These are phyloP conservation scores for Cucurbita argyrosperma DNA, from an alignment of 306 rosid genomes.

Conservation along the genomic window DNA sequence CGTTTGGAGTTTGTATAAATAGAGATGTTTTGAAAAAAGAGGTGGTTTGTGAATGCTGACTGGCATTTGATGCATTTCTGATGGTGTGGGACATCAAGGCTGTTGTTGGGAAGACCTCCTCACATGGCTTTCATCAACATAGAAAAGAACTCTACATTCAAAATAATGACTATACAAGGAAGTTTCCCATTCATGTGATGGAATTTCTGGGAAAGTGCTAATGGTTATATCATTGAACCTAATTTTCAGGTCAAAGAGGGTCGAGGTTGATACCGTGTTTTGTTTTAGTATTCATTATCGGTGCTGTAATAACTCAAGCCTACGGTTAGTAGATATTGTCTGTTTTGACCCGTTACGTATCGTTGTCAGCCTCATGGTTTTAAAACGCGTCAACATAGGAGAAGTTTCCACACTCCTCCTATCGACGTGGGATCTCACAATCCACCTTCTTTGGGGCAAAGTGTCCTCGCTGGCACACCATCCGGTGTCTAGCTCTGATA, in stretches of 20 bases:
- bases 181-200: background rate
- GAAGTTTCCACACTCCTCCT: too few relatives aligned
- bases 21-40: background rate
- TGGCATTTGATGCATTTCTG: background rate
- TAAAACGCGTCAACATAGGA: too few relatives aligned
- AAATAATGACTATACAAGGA: background rate
- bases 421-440: too few relatives aligned
- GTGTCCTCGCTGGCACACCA: too few relatives aligned
- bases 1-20: background rate
- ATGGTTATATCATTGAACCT: background rate
- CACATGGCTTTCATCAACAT: slow-evolving; percentile 4
- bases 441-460: too few relatives aligned
- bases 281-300: background rate
- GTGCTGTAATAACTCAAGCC: too few relatives aligned
- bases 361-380: too few relatives aligned
- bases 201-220: background rate
- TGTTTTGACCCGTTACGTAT: too few relatives aligned
- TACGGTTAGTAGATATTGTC: too few relatives aligned
- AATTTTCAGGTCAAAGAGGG: background rate
- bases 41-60: background rate
- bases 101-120: slow-evolving; percentile 1
- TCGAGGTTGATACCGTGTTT: background rate
- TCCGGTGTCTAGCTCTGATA: too few relatives aligned
- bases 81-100: background rate
- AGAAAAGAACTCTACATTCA: background rate